Evolutionary conservation across 768 basidiomycete genomes (phyloP), one percentile per base, ranked within the genome.

Genomic region (Calocera viscosa): DNA sequence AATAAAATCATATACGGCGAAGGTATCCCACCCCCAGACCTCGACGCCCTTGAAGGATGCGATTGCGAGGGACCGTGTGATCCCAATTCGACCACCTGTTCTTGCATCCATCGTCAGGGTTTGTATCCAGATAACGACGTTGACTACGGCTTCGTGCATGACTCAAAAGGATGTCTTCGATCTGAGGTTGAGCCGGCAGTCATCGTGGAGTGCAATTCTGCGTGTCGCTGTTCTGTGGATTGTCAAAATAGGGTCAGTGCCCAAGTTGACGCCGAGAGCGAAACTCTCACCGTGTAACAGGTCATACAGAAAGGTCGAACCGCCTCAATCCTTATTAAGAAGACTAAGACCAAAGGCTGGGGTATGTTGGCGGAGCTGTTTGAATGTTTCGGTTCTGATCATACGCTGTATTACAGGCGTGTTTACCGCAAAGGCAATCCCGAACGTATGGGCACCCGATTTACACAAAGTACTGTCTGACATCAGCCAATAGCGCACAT

Each of bases 151-250:
- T 94, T 93, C 73, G 76, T 83, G 22, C 94, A 92, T 73, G 84
- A 91, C 71, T 75, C 76, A 67, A 79, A 78, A 66, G 86, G 88
- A 16, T 75, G 75, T 38, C 71, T 93, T 39, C 83, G 80, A 69
- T 70, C 72, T 1, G 65, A 66, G 12, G 66, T 69, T 12, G 70
- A 72, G 7, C 68, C 75, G 3, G 8, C 19, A 1, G 65, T 91
- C 0, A 85, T 94, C 30, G 89, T 89, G 71, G 93, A 96, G 75
- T 96, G 93, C 73, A 91, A 93, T 72, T 85, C 82, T 49, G 78
- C 85, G 32, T 96, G 93, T 73, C 81, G 81, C 1, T 96, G 93
- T 76, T 85, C 85, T 16, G 87, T 89, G 1, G 84, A 87, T 49
- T 96, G 93, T 73, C 79, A 78, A 63, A 95, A 94, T 76, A 77